These are phyloP conservation scores for Cytospora piceicola DNA, from an alignment of 2,329 filamentous ascomycete genomes.

Conservation along the genomic window DNA sequence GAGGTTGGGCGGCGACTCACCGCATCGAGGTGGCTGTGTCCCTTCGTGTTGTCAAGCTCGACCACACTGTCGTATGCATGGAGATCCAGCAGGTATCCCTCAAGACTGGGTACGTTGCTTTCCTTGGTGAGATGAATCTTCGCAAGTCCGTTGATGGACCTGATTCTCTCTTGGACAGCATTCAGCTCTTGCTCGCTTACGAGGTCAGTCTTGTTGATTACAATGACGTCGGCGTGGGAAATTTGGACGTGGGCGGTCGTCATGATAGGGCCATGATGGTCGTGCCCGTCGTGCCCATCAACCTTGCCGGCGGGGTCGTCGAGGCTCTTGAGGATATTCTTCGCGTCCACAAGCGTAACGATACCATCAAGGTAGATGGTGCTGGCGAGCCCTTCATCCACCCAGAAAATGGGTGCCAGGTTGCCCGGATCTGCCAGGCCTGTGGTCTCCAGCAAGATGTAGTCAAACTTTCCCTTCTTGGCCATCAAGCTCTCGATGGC, in stretches of 20 bases:
- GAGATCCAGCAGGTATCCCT: constrained; percentile 85
- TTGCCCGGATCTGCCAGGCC: constrained; percentile 95
- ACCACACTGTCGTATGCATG: constrained; percentile 89
- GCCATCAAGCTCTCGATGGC: constrained; percentile 97
- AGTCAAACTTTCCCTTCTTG: constrained; percentile 91
- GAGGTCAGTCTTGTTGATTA: constrained; percentile 92
- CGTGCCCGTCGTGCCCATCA: constrained; percentile 54
- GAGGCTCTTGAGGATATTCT: constrained; percentile 82
- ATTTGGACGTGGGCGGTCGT: constrained; percentile 96
- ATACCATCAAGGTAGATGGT: constrained; percentile 97
- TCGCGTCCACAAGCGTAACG: constrained; percentile 92
- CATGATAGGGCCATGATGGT: constrained; percentile 67
- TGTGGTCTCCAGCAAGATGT: constrained; percentile 95
- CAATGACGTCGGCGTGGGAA: constrained; percentile 91
- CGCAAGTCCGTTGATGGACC: constrained; percentile 87
- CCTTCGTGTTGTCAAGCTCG: constrained; percentile 71
- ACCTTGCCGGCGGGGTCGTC: constrained; percentile 69
- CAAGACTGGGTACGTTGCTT: constrained; percentile 78
- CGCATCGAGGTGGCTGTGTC: constrained; percentile 89
- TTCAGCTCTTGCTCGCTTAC: constrained; percentile 72
- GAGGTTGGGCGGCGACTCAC: constrained; percentile 52
- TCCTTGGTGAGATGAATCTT: constrained; percentile 81
- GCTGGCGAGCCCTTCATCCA: constrained; percentile 92
- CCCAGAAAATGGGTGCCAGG: constrained; percentile 94
- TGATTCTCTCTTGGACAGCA: constrained; percentile 70